A percentile compares a stretch with the other conserved stretches of the same genome.
Conservation (phyloP, 805 yeast species). For the Barnettozyma californica region DNA sequence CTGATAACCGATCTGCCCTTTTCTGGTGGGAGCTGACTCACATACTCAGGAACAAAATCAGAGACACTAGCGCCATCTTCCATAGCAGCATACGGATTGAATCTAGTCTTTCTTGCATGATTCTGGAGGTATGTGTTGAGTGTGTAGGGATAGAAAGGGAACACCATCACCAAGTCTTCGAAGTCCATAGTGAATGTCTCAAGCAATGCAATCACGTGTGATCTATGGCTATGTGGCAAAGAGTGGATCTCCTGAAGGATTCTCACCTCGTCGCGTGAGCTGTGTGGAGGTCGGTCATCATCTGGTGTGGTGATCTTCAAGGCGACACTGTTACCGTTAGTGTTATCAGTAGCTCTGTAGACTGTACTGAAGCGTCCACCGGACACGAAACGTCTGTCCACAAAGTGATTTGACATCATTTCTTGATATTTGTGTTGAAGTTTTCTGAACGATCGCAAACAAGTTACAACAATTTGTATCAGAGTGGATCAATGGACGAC, state of each 20-base stretch:
- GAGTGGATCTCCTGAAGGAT: conserved; percentile 26
- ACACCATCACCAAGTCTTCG: conserved; percentile 35
- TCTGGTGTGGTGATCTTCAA: conserved; percentile 45
- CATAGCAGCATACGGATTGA: conserved; percentile 29
- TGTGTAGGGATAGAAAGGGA: conserved; percentile 36
- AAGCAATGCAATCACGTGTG: conserved; percentile 20
- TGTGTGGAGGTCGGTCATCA: conserved; percentile 50
- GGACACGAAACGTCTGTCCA: conserved; percentile 27
- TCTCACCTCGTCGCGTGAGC: conserved; percentile 39
- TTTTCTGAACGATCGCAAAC: background rate
- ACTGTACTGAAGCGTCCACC: conserved; percentile 43
- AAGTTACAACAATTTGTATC: background rate
- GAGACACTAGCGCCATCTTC: conserved; percentile 10
- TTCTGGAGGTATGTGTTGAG: conserved; percentile 31
- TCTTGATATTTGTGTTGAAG: background rate
- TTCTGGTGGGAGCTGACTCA: conserved; percentile 13
- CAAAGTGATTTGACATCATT: conserved; percentile 8
- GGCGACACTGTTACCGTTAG: conserved; percentile 28
- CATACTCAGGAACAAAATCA: conserved; percentile 3
- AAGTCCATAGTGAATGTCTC: conserved; percentile 22
- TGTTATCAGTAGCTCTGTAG: conserved; percentile 21
- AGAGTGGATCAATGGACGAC: conserved; percentile 4
- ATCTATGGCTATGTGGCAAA: conserved; percentile 13
- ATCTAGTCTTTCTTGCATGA: conserved; percentile 28
- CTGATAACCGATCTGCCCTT: conserved; percentile 29